Evolutionary conservation across 164 flowering plant species (phyloP), one percentile per base, ranked within the genome.

Genomic region (Saururus chinensis): DNA sequence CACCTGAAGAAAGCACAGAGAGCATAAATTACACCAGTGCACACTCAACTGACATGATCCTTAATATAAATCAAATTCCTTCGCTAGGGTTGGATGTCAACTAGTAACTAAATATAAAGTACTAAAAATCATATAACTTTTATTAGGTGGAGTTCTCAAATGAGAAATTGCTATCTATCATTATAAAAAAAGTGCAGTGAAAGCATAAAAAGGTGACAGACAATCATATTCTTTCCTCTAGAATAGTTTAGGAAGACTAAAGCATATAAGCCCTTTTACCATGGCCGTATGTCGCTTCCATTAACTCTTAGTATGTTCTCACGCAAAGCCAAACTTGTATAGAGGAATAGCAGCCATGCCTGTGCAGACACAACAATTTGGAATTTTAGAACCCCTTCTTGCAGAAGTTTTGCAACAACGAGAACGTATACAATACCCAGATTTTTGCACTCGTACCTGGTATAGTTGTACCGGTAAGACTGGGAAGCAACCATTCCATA

Each of bases 211-310:
- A 30, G 37, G 37, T 30, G 37, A 30, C 37, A 30, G 37, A 30
- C 37, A 30, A 30, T 2, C 37, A 30, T 30, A 30, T 30, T 30
- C 37, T 30, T 30, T 30, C 37, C 37, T 30, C 37, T 30, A 30
- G 37, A 30, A 30, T 30, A 30, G 37, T 30, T 30, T 30, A 30
- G 37, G 37, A 30, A 30, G 4, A 6, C 37, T 30, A 30, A 30
- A 30, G 37, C 37, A 30, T 30, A 6, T 2, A 30, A 30, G 2
- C 4, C 4, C 37, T 30, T 30, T 79, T 84, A 92, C 98, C 98
- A 92, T 65, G 98, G 77, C 62, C 98, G 96, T 57, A 92, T 89
- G 74, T 92, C 96, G 73, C 97, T 92, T 76, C 97, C 98, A 75
- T 89, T 89, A 30, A 77, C 87, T 75, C 93, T 83, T 73, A 88